Evolutionary conservation across 2,329 filamentous ascomycete species (phyloP), one percentile per base, ranked within the genome.

Genomic region (Nemania sp.): DNA sequence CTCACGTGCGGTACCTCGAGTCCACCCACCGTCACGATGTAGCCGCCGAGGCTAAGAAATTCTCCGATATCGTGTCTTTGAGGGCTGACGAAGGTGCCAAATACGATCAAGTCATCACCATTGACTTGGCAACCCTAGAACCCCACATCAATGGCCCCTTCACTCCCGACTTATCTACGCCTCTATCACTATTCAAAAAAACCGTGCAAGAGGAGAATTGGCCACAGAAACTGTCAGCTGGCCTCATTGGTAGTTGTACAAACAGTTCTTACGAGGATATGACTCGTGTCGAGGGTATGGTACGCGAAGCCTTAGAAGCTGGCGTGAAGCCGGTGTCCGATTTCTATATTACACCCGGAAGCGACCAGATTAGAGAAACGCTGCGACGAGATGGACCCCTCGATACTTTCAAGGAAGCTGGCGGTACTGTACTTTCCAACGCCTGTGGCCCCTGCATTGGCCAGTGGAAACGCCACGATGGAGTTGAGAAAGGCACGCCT

Each of bases 251-350:
- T 68, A 97, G 94, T 83, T 99, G 96, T 86, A 99, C 96, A 58
- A 99, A 99, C 87, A 97, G 93, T 80, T 98, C 96, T 1, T 99
- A 98, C 80, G 92, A 98, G 82, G 96, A 99, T 79, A 99, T 99
- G 96, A 97, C 94, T 41, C 91, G 95, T 69, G 93, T 94, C 15
- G 95, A 98, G 82, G 90, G 94, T 77, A 88, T 99, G 64, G 93
- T 98, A 66, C 94, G 95, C 80, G 94, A 98, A 80, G 96, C 96
- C 10, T 87, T 90, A 60, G 89, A 90, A 67, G 96, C 94, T n/a
- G 96, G 96, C 18, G 85, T 99, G 68, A 93, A 93, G 83, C 94
- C 96, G 45, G 93, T 91, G 76, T 89, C 93, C 2, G 92, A 94
- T 77, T 98, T 99, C 82, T 98, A 97, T 82, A 92, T 99, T 77